These are phyloP conservation scores for Barnettozyma hawaiiensis DNA, from an alignment of 1,139 yeast species.

Conservation along the genomic window DNA sequence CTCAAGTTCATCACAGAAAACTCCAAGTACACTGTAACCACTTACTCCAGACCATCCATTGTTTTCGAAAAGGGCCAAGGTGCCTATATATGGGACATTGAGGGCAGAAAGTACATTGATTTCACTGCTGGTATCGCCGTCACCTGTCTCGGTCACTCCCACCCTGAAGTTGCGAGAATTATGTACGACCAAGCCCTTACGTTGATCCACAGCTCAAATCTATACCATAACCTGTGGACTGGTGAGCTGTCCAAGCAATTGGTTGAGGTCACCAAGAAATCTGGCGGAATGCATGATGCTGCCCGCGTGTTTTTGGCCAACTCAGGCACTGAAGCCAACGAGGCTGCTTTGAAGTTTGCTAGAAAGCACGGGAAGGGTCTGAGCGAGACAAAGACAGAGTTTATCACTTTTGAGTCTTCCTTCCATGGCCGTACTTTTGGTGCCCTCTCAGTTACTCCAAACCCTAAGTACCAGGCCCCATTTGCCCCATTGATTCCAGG, in stretches of 20 bases:
- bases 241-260: slow-evolving; percentile 70
- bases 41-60: slow-evolving; percentile 74
- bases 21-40: slow-evolving; percentile 65
- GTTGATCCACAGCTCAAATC: slow-evolving; percentile 77
- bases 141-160: slow-evolving; percentile 86
- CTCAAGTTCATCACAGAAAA: slow-evolving; percentile 33
- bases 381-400: slow-evolving; percentile 55
- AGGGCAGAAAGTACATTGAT: slow-evolving; percentile 73
- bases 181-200: slow-evolving; percentile 65
- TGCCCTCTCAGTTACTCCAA: slow-evolving; percentile 85
- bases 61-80: slow-evolving; percentile 72
- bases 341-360: slow-evolving; percentile 95
- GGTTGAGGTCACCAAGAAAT: slow-evolving; percentile 57
- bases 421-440: slow-evolving; percentile 97
- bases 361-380: slow-evolving; percentile 69
- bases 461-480: slow-evolving; percentile 86
- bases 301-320: slow-evolving; percentile 82
- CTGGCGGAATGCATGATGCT: slow-evolving; percentile 80
- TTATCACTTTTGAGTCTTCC: slow-evolving; percentile 79
- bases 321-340: slow-evolving; percentile 96
- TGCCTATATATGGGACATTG: slow-evolving; percentile 68
- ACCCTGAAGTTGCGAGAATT: slow-evolving; percentile 66
- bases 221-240: slow-evolving; percentile 81
- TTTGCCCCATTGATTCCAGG: slow-evolving; percentile 89
- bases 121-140: slow-evolving; percentile 97